phyloP scores from a whole-genome alignment of 192 early-diverging fungal genomes.

The Polychytrium aggregatum region DNA sequence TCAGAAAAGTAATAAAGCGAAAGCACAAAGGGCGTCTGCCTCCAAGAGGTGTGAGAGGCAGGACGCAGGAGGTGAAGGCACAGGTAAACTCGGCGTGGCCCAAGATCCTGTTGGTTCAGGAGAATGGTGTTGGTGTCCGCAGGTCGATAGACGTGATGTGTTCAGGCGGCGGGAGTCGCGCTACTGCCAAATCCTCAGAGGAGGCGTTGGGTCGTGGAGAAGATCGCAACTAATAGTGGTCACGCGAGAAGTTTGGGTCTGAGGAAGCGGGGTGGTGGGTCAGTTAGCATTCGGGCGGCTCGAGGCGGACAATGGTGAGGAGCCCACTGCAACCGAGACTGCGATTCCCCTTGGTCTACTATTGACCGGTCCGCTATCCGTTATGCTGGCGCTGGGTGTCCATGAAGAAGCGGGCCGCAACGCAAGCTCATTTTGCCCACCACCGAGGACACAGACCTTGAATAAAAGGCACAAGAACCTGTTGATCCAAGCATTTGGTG shows the following conservation, averaged over 20 bases:
- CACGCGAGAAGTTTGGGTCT: slow-evolving; percentile 75
- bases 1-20: not conserved
- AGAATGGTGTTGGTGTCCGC: not conserved
- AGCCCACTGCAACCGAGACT: too few relatives aligned
- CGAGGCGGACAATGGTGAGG: not conserved
- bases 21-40: not conserved
- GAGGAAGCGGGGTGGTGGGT: slow-evolving; percentile 2
- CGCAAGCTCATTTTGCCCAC: too few relatives aligned
- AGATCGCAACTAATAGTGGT: slow-evolving; percentile 40
- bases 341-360: too few relatives aligned
- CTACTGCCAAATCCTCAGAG: not conserved
- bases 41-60: not conserved
- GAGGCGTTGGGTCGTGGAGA: not conserved
- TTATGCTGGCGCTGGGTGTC: too few relatives aligned
- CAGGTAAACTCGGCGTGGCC: not conserved
- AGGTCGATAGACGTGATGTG: not conserved
- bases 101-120: not conserved
- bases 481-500: too few relatives aligned
- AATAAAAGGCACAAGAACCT: slow-evolving; percentile 73
- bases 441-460: too few relatives aligned
- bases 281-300: not conserved
- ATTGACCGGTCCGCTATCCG: too few relatives aligned
- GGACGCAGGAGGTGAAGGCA: not conserved
- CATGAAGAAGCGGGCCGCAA: too few relatives aligned
- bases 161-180: not conserved